phyloP scores from a whole-genome alignment of 2,329 filamentous ascomycete species.

The Pyrenochaeta sp. region DNA sequence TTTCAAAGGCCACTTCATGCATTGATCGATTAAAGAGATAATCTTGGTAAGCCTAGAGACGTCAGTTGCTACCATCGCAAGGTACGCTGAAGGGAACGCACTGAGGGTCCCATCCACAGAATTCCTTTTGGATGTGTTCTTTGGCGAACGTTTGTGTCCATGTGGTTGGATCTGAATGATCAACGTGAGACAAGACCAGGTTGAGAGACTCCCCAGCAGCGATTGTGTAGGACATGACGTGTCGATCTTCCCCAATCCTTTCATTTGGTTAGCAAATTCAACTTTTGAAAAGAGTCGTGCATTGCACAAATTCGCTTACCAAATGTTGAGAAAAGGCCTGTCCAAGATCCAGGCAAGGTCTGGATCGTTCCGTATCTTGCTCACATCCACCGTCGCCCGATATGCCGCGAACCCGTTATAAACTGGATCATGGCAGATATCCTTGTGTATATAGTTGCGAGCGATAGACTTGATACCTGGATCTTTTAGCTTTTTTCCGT shows the following conservation, averaged over 20 bases:
- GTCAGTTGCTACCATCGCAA: background rate
- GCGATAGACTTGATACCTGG: slow-evolving; percentile 42
- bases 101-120: slow-evolving; percentile 69
- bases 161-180: slow-evolving; percentile 62
- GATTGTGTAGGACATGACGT: slow-evolving; percentile 58
- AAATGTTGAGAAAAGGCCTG: slow-evolving; percentile 22
- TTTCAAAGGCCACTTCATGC: slow-evolving; percentile 35
- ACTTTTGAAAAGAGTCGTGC: no score
- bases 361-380: slow-evolving; percentile 52
- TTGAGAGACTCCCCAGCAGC: slow-evolving; percentile 66
- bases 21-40: slow-evolving; percentile 29
- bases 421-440: slow-evolving; percentile 2
- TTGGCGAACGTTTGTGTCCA: slow-evolving; percentile 60
- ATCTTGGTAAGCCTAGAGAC: slow-evolving; percentile 35
- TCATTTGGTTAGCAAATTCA: background rate
- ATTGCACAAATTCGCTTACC: no score
- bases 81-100: slow-evolving; percentile 22
- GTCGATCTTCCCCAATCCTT: slow-evolving; percentile 53
- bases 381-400: slow-evolving; percentile 58
- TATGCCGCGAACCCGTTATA: slow-evolving; percentile 66
- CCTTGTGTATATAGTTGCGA: slow-evolving; percentile 53
- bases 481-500: background rate
- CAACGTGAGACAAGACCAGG: slow-evolving; percentile 68
- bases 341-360: slow-evolving; percentile 29
- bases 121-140: slow-evolving; percentile 66